A percentile compares a stretch with the other conserved stretches of the same genome.
Conservation (phyloP, 2,329 filamentous ascomycete species). For the Fusarium acutatum region DNA sequence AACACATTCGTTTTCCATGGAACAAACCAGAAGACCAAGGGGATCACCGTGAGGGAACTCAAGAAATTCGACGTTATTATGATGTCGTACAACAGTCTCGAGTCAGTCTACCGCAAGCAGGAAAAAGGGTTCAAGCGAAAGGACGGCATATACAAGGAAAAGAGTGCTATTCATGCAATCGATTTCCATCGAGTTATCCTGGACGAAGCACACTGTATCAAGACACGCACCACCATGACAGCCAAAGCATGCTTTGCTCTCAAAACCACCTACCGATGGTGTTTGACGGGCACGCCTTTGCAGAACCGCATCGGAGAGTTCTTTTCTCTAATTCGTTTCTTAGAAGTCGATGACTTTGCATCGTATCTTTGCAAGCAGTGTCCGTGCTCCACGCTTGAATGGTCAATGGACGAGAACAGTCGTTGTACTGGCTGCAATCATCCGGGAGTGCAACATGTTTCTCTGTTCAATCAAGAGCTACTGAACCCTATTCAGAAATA, state of each 20-base stretch:
- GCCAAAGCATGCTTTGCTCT: constrained; percentile 95
- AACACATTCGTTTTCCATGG: constrained; percentile 93
- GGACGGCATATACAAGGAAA: constrained; percentile 81
- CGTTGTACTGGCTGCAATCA: constrained; percentile 72
- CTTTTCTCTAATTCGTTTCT: constrained; percentile 91
- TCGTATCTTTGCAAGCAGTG: constrained; percentile 95
- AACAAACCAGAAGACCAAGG: constrained; percentile 84
- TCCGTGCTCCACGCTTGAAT: constrained; percentile 81
- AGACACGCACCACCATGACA: constrained; percentile 86
- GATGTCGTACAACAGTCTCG: constrained; percentile 93
- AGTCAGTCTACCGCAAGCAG: constrained; percentile 92
- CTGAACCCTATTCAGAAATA: constrained; percentile 80
- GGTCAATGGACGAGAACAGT: constrained; percentile 77
- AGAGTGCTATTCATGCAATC: constrained; percentile 82
- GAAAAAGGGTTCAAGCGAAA: constrained; percentile 88
- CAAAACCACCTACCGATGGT: constrained; percentile 91
- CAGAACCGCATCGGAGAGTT: constrained; percentile 98
- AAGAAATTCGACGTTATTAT: constrained; percentile 91
- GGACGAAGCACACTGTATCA: constrained; percentile 97
- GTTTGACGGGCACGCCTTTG: constrained; percentile 90
- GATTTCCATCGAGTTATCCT: constrained; percentile 91
- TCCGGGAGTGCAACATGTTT: constrained; percentile 54
- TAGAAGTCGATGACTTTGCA: constrained; percentile 87
- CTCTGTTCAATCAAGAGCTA: constrained; percentile 91
- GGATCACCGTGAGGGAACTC: constrained; percentile 76